Evolutionary conservation across 1,284 basidiomycete species (phyloP), one percentile per base, ranked within the genome.

Genomic region (Ustilago crameri): DNA sequence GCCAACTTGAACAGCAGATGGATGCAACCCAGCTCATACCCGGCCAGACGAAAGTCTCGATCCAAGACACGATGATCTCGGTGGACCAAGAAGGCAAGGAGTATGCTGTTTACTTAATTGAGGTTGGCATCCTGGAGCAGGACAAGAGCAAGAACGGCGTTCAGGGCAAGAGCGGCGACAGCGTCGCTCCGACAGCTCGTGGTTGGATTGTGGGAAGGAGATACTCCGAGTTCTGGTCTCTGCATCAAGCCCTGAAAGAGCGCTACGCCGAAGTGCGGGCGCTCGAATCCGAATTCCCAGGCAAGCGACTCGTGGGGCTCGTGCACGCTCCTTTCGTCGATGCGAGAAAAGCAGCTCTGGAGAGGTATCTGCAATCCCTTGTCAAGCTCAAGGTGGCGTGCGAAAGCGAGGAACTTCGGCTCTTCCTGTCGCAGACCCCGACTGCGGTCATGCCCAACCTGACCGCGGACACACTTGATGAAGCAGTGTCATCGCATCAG

Each of bases 191-290:
- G 20, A 53, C 60, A 10, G 54, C 70, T 1, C 90, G 91, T 1
- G 92, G 92, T 3, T 98, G 95, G 95, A 90, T 93, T 24, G 90
- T 97, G 3, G 90, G 92, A 5, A 86, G 94, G 69, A 86, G 95
- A 63, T 98, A 96, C 83, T 96, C 93, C 82, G 95, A 98, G 82
- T 98, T 98, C 83, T 88, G 91, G 76, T 89, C 88, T 51, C 90
- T 97, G 87, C 92, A 97, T 81, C 91, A 90, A 73, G 89, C 90
- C 58, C 84, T 98, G 46, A 89, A 89, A 59, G 92, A 94, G 51
- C 88, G 65, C 15, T 70, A 46, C 30, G 52, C 52, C 20, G 65
- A 70, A 37, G 74, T 74, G n/a, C 46, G 66, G 15, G 53, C 68
- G 23, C 67, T 75, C 22, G 76, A 79, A 26, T 44, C 64, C 2